A percentile compares a stretch with the other conserved stretches of the same genome.
These are phyloP conservation scores for Chytridiales sp. DNA, from an alignment of 371 early-diverging fungal genomes.

Conservation along the genomic window DNA sequence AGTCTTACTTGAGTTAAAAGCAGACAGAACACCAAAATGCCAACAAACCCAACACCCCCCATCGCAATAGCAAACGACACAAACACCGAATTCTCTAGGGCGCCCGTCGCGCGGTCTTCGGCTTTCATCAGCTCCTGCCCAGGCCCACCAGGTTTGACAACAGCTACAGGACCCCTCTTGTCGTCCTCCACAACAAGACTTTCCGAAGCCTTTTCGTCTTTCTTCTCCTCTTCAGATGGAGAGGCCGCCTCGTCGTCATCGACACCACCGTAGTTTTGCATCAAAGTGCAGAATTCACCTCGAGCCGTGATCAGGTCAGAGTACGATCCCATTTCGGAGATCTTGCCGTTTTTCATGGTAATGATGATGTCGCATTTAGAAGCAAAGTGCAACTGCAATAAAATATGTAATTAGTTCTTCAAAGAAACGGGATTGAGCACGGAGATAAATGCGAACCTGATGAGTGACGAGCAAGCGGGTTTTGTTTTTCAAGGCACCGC, in stretches of 20 bases:
- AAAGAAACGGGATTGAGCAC: slow-evolving; percentile 52
- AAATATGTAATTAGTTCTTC: neutral
- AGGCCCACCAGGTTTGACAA: neutral
- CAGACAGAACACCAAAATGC: slow-evolving; percentile 7
- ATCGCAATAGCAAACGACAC: slow-evolving; percentile 24
- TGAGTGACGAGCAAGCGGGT: slow-evolving; percentile 37
- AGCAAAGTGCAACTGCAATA: slow-evolving; percentile 63
- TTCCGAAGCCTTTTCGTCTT: neutral
- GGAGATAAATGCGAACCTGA: slow-evolving; percentile 42
- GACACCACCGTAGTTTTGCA: slow-evolving; percentile 46
- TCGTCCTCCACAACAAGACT: neutral
- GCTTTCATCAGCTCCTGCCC: slow-evolving; percentile 28
- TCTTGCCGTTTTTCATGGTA: slow-evolving; percentile 72
- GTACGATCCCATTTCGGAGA: slow-evolving; percentile 73
- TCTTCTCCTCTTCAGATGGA: slow-evolving; percentile 12
- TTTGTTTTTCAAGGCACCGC: slow-evolving; percentile 12
- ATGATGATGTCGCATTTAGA: slow-evolving; percentile 69
- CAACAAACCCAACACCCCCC: slow-evolving; percentile 20
- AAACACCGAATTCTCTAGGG: slow-evolving; percentile 16
- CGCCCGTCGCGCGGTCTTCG: slow-evolving; percentile 29
- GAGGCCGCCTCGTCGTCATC: slow-evolving; percentile 35
- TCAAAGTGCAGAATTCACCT: slow-evolving; percentile 54
- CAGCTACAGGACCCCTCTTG: neutral
- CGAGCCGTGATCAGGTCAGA: slow-evolving; percentile 64
- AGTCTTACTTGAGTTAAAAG: slow-evolving; percentile 9